phyloP scores from a whole-genome alignment of 192 early-diverging fungal species.

The Funneliformis geosporum region DNA sequence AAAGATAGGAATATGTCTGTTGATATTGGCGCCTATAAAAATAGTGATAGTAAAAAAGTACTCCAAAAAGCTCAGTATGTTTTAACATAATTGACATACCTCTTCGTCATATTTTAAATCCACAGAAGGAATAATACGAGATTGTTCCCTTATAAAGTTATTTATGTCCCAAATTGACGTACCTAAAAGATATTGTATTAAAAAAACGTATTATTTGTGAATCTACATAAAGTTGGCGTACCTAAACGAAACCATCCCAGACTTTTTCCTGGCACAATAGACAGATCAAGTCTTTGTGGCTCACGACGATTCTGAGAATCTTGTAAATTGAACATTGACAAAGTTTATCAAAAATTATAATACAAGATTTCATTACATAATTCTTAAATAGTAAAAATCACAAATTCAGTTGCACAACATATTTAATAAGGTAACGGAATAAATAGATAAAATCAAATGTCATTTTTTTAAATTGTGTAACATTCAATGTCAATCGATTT shows the following conservation, averaged over 20 bases:
- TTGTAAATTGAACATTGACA: neutral
- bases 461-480: too few relatives aligned
- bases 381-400: too few relatives aligned
- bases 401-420: too few relatives aligned
- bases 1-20: conserved; percentile 46
- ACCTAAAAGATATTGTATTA: conserved; percentile 37
- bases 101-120: conserved; percentile 65
- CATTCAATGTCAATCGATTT: too few relatives aligned
- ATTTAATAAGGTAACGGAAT: too few relatives aligned
- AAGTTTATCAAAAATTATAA: neutral
- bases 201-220: neutral
- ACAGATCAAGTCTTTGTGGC: conserved; percentile 49
- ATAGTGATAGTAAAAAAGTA: neutral
- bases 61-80: neutral
- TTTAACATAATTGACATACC: conserved; percentile 41
- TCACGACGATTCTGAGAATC: conserved; percentile 9
- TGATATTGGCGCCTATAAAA: conserved; percentile 45
- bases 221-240: conserved; percentile 27
- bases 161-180: conserved; percentile 64
- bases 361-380: too few relatives aligned
- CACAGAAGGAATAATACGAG: conserved; percentile 54
- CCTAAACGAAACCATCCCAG: conserved; percentile 58
- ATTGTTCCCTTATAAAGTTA: conserved; percentile 51
- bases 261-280: conserved; percentile 54
- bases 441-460: too few relatives aligned